These are phyloP conservation scores for Saccharomyces jurei DNA, from an alignment of 805 yeast species.

Conservation along the genomic window DNA sequence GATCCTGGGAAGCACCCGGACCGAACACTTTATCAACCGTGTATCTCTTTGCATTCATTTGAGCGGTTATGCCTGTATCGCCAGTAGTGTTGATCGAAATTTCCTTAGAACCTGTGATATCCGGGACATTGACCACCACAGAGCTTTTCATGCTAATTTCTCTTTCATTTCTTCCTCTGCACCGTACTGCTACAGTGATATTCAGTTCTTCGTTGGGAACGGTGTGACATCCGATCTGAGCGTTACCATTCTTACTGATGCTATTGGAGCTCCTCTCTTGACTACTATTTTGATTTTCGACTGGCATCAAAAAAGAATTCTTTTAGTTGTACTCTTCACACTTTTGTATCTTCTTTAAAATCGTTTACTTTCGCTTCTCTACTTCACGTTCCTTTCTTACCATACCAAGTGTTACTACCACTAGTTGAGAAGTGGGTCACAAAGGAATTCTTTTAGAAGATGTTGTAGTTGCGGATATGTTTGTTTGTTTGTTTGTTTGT, in stretches of 20 bases:
- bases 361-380: background rate
- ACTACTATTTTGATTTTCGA: background rate
- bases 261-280: background rate
- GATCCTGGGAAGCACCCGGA: constrained; percentile 65
- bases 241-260: background rate
- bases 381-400: background rate
- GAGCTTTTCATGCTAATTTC: constrained; percentile 52
- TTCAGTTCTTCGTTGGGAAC: constrained; percentile 34
- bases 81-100: constrained; percentile 39
- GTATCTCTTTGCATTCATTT: constrained; percentile 47
- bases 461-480: background rate
- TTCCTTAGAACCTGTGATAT: constrained; percentile 38
- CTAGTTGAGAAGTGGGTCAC: background rate
- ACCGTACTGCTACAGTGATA: constrained; percentile 56
- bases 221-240: background rate
- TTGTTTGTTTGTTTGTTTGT: background rate
- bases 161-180: constrained; percentile 52
- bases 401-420: background rate
- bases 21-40: constrained; percentile 78
- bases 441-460: background rate
- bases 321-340: background rate
- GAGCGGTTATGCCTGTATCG: constrained; percentile 35
- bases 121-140: constrained; percentile 49
- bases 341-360: background rate
- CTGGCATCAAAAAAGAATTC: background rate